phyloP scores from a whole-genome alignment of 257 asterid genomes.

The Solanum sejunctum region DNA sequence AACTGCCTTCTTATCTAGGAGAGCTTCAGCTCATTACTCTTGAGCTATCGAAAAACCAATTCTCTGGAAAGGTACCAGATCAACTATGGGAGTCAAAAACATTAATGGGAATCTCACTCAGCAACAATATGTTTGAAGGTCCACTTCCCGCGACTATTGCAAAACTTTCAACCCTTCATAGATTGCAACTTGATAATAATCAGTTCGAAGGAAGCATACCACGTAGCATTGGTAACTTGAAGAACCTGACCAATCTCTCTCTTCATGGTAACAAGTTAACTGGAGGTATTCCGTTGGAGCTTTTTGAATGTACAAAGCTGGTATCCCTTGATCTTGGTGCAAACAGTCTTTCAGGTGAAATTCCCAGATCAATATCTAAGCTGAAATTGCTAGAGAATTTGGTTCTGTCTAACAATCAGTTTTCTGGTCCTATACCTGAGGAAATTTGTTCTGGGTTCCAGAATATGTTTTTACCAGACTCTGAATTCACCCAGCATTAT shows the following conservation, averaged over 20 bases:
- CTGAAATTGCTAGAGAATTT: slow-evolving; percentile 55
- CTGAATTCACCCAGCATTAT: slow-evolving; percentile 67
- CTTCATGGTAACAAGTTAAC: slow-evolving; percentile 48
- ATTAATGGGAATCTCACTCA: slow-evolving; percentile 39
- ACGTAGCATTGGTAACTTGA: slow-evolving; percentile 35
- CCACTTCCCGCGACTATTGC: slow-evolving; percentile 22
- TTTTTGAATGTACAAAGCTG: slow-evolving; percentile 50
- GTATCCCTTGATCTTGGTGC: slow-evolving; percentile 57
- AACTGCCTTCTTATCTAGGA: slow-evolving; percentile 57
- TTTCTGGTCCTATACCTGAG: slow-evolving; percentile 59
- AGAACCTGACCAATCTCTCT: slow-evolving; percentile 62
- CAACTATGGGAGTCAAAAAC: slow-evolving; percentile 57
- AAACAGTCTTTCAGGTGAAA: slow-evolving; percentile 37
- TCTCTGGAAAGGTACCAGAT: slow-evolving; percentile 52
- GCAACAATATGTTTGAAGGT: slow-evolving; percentile 44
- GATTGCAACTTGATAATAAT: slow-evolving; percentile 54
- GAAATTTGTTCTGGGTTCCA: slow-evolving; percentile 74
- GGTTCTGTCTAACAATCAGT: slow-evolving; percentile 49
- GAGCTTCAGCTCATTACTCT: slow-evolving; percentile 38
- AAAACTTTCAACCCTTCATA: slow-evolving; percentile 20
- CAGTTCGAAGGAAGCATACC: slow-evolving; percentile 54
- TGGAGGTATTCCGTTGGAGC: slow-evolving; percentile 53
- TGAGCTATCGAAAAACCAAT: slow-evolving; percentile 45
- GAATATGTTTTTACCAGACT: slow-evolving; percentile 51
- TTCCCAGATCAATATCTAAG: slow-evolving; percentile 41